Percentiles rank a stretch among this genome's conserved stretches.
phyloP scores from a whole-genome alignment of 108 stramenopile species.

The Mayamaea pseudoterrestris region DNA sequence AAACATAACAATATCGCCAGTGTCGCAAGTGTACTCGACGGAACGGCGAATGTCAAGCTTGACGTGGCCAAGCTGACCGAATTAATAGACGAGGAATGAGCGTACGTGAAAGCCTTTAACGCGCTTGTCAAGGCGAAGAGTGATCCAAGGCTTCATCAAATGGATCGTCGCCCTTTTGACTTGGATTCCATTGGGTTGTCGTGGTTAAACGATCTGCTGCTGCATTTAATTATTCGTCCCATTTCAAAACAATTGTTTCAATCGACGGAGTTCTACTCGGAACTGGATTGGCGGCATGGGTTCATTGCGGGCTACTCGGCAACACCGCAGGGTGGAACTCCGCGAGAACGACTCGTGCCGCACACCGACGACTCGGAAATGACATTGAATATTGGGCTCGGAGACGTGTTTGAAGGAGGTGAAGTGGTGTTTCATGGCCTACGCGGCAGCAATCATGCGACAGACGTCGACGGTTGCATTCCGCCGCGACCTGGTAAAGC shows the following conservation, averaged over 20 bases:
- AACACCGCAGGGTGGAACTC: conserved; percentile 18
- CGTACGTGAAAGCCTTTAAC: conserved; percentile 66
- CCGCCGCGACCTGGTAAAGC: conserved; percentile 42
- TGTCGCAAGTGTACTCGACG: conserved; percentile 34
- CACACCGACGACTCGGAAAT: conserved; percentile 81
- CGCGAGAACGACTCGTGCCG: conserved; percentile 53
- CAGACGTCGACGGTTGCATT: conserved; percentile 25
- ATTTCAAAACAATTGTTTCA: conserved; percentile 46
- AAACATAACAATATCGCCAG: conserved; percentile 10
- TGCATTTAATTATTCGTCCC: conserved; percentile 54
- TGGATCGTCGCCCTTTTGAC: conserved; percentile 23
- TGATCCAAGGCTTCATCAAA: conserved; percentile 11
- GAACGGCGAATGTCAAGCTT: conserved; percentile 31
- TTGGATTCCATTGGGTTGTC: conserved; percentile 52
- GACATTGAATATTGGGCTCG: conserved; percentile 70
- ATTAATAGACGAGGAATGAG: conserved; percentile 55
- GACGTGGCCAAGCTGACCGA: conserved; percentile 38
- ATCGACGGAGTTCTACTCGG: conserved; percentile 21
- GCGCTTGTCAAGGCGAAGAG: conserved; percentile 34
- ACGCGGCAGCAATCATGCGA: conserved; percentile 31
- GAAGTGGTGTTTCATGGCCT: conserved; percentile 53
- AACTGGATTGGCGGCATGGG: conserved; percentile 75
- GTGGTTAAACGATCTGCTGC: conserved; percentile 65
- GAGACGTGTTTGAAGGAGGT: conserved; percentile 58
- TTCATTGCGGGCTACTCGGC: conserved; percentile 66